Conservation (phyloP, 1,284 basidiomycete species). For the Tetrapyrgos nigripes region DNA sequence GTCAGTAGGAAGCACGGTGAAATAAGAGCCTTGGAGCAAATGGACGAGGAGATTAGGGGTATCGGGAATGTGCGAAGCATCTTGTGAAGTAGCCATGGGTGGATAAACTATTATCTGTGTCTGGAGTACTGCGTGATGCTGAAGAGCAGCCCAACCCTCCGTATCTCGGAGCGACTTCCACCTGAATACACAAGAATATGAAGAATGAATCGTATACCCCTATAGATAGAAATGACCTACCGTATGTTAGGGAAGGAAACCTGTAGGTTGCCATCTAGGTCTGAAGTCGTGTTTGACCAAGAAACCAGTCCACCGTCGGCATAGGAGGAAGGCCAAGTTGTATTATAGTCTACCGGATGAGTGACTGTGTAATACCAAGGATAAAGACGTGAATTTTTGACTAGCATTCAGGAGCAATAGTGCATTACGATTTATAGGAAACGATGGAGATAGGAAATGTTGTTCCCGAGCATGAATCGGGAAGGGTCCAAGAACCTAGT, state of each 20-base stretch:
- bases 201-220: background rate
- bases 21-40: conserved; percentile 69
- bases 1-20: conserved; percentile 59
- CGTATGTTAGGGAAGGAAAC: conserved; percentile 69
- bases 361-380: conserved; percentile 42
- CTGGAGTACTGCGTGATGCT: conserved; percentile 74
- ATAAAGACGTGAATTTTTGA: background rate
- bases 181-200: conserved; percentile 38
- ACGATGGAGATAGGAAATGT: conserved; percentile 76
- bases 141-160: conserved; percentile 84
- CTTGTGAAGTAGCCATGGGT: conserved; percentile 31
- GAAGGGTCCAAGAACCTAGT: conserved; percentile 77
- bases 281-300: conserved; percentile 55
- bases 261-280: conserved; percentile 52
- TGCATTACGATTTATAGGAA: conserved; percentile 67
- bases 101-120: conserved; percentile 64
- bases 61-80: background rate
- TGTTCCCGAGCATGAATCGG: conserved; percentile 84
- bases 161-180: conserved; percentile 72
- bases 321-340: conserved; percentile 67
- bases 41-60: conserved; percentile 51
- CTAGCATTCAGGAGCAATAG: conserved; percentile 1
- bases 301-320: conserved; percentile 64
- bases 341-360: conserved; percentile 49
- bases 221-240: conserved; percentile 34